These are phyloP conservation scores for Neurospora terricola DNA, from an alignment of 495 filamentous ascomycete genomes.

Conservation along the genomic window DNA sequence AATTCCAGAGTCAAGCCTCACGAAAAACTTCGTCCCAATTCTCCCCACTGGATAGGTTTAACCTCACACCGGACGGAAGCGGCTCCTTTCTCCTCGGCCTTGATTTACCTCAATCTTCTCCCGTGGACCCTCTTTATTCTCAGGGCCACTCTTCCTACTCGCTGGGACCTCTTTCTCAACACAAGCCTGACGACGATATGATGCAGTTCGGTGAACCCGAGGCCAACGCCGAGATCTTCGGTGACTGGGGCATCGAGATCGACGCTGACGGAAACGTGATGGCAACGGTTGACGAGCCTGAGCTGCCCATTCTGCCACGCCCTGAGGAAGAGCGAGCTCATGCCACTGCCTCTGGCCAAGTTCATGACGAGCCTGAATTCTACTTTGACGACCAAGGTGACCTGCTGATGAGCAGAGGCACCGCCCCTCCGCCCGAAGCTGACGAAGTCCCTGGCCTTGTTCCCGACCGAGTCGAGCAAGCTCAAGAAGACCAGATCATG, in stretches of 20 bases:
- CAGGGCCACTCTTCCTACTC: slow-evolving; percentile 5
- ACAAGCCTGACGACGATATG: slow-evolving; percentile 10
- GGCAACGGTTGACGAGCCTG: slow-evolving; percentile 19
- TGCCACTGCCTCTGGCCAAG: background rate
- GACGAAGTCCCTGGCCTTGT: slow-evolving; percentile 3
- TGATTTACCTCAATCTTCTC: slow-evolving; percentile 14
- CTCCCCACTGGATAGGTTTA: slow-evolving; percentile 20
- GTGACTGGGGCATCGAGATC: slow-evolving; percentile 33
- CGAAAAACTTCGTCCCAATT: slow-evolving; percentile 39
- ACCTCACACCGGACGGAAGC: slow-evolving; percentile 4
- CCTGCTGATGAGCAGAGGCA: slow-evolving; percentile 9
- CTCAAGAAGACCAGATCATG: background rate
- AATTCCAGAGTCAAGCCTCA: slow-evolving; percentile 24
- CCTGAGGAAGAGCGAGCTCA: slow-evolving; percentile 1
- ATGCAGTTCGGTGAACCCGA: slow-evolving; percentile 20
- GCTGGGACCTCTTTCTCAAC: slow-evolving; percentile 7
- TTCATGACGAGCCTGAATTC: slow-evolving; percentile 1
- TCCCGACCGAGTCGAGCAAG: slow-evolving; percentile 3
- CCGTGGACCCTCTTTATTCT: background rate
- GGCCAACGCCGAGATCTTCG: slow-evolving; percentile 12
- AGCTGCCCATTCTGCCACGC: slow-evolving; percentile 25
- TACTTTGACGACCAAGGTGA: slow-evolving; percentile 12
- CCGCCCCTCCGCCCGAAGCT: background rate
- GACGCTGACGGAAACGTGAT: slow-evolving; percentile 32
- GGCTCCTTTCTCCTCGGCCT: slow-evolving; percentile 12